phyloP scores from a whole-genome alignment of 2,329 filamentous ascomycete genomes.

The Clarireedia sp. region DNA sequence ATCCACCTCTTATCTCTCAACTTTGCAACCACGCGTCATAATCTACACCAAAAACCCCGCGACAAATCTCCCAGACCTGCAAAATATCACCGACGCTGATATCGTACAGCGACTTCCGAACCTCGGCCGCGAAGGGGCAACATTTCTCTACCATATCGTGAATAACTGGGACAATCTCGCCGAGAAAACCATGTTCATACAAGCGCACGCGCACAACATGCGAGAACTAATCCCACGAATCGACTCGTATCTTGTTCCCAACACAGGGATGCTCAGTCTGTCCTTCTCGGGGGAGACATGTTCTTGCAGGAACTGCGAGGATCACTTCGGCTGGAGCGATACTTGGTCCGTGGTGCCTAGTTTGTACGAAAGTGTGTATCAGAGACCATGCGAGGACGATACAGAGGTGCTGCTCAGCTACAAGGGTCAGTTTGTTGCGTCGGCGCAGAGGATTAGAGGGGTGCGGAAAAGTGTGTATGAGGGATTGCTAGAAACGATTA shows the following conservation, averaged over 20 bases:
- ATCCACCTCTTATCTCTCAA: conserved; percentile 16
- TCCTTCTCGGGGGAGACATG: conserved; percentile 33
- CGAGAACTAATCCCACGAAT: conserved; percentile 33
- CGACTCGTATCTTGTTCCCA: conserved; percentile 33
- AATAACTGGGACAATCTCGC: conserved; percentile 37
- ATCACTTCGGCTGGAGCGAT: conserved; percentile 36
- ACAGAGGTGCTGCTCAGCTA: conserved; percentile 34
- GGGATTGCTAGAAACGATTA: conserved; percentile 17
- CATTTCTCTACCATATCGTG: conserved; percentile 40
- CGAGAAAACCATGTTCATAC: conserved; percentile 40
- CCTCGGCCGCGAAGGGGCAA: conserved; percentile 39
- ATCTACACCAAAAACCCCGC: conserved; percentile 24
- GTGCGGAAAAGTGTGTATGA: conserved; percentile 19
- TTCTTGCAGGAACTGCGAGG: conserved; percentile 32
- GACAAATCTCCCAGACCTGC: conserved; percentile 13
- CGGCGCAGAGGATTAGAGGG: conserved; percentile 35
- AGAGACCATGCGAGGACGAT: conserved; percentile 15
- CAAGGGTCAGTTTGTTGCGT: conserved; percentile 42
- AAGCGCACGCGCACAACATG: conserved; percentile 37
- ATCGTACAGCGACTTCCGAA: conserved; percentile 30
- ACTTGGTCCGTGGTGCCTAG: conserved; percentile 29
- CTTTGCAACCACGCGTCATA: conserved; percentile 15
- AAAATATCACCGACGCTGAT: conserved; percentile 18
- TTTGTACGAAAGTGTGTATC: conserved; percentile 29
- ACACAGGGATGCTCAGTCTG: conserved; percentile 40